Evolutionary conservation across 164 flowering plant species (phyloP).

Genomic region (Nymphaea colorata): DNA sequence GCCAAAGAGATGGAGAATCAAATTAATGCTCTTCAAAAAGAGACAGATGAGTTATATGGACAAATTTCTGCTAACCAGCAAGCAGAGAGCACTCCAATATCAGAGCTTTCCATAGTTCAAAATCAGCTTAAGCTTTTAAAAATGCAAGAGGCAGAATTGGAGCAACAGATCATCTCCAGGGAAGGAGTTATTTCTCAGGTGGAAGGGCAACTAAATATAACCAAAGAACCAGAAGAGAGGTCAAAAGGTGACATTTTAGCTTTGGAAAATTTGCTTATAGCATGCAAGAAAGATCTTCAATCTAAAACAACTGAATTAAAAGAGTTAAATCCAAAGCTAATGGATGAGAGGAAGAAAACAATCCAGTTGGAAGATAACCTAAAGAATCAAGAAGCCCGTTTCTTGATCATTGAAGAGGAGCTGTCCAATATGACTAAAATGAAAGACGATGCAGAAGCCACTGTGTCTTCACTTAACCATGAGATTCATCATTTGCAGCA

Average conservation of each 20-base stretch:
- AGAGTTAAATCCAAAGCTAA: constrained; percentile 33
- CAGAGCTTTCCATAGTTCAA: constrained; percentile 42
- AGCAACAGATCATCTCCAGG: constrained; percentile 37
- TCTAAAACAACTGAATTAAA: constrained; percentile 49
- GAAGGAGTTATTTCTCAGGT: constrained; percentile 36
- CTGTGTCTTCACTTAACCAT: constrained; percentile 30
- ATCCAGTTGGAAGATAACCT: constrained; percentile 26
- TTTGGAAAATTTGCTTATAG: constrained; percentile 27
- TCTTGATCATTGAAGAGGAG: constrained; percentile 29
- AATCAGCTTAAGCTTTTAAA: constrained; percentile 45
- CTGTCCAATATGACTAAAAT: constrained; percentile 28
- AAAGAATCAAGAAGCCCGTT: constrained; percentile 25
- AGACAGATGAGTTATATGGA: constrained; percentile 48
- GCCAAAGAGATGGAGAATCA: constrained; percentile 65
- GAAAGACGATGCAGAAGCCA: constrained; percentile 46
- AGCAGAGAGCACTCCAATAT: constrained; percentile 43
- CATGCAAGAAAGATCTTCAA: constrained; percentile 42
- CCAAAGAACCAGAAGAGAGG: constrained; percentile 42
- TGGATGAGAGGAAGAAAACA: constrained; percentile 33
- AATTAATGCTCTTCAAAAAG: constrained; percentile 47
- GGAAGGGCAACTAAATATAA: constrained; percentile 41
- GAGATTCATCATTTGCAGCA: constrained; percentile 31
- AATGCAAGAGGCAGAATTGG: constrained; percentile 34
- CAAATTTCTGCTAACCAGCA: constrained; percentile 55
- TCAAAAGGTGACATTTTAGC: constrained; percentile 38